Evolutionary conservation across 2,329 filamentous ascomycete species (phyloP).

Genomic region (Cladosporium velox): DNA sequence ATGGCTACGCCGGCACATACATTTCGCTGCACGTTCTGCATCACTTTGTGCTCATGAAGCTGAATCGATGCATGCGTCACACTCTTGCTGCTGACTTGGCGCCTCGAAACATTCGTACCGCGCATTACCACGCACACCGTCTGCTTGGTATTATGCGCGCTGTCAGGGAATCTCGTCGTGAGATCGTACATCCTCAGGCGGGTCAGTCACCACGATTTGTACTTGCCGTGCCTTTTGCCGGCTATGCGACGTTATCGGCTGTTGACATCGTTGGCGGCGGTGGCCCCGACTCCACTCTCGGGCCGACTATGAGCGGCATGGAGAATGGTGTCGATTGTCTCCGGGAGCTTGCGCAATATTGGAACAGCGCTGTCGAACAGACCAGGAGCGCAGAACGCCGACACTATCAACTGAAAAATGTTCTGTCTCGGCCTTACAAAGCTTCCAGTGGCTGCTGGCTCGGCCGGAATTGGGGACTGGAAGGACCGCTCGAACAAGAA

Average conservation of each 20-base stretch:
- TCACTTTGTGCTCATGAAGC: constrained; percentile 63
- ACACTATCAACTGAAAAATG: constrained; percentile 47
- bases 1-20: constrained; percentile 60
- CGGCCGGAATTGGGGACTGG: constrained; percentile 37
- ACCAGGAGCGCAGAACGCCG: constrained; percentile 52
- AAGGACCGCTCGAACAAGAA: constrained; percentile 35
- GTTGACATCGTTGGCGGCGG: constrained; percentile 67
- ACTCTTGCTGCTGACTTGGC: constrained; percentile 47
- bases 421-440: constrained; percentile 40
- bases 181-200: constrained; percentile 24
- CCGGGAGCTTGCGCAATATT: constrained; percentile 58
- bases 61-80: constrained; percentile 62
- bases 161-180: constrained; percentile 27
- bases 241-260: constrained; percentile 63
- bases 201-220: constrained; percentile 35
- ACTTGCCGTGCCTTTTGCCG: constrained; percentile 54
- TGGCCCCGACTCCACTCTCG: constrained; percentile 55
- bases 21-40: constrained; percentile 68
- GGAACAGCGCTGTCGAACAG: constrained; percentile 60
- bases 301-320: constrained; percentile 57
- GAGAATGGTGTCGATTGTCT: constrained; percentile 56
- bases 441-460: constrained; percentile 40
- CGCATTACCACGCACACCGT: constrained; percentile 55
- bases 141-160: constrained; percentile 47
- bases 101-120: constrained; percentile 50